Evolutionary conservation across 2,329 filamentous ascomycete genomes (phyloP).

Genomic region (Boeremia lycopersici): DNA sequence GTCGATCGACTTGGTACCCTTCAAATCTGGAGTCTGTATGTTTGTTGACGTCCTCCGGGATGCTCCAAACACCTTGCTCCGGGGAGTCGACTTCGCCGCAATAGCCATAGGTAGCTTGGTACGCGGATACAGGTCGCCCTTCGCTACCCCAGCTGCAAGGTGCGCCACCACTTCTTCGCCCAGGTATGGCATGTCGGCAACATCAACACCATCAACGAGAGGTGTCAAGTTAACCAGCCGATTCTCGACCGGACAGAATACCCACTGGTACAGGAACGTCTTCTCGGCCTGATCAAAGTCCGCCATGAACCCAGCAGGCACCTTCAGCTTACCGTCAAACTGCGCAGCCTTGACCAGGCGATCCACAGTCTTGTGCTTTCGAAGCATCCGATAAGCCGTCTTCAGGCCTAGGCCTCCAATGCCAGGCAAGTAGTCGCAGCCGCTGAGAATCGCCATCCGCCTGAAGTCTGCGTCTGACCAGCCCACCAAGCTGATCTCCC

Average conservation of each 20-base stretch:
- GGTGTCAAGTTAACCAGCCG: conserved; percentile 77
- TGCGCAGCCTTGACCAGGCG: conserved; percentile 80
- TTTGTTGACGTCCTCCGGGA: conserved; percentile 31
- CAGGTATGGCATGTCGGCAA: conserved; percentile 79
- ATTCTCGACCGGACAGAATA: conserved; percentile 79
- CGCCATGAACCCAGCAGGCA: conserved; percentile 81
- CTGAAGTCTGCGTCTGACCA: conserved; percentile 94
- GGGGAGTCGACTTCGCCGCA: conserved; percentile 41
- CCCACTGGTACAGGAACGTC: conserved; percentile 93
- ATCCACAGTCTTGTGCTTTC: conserved; percentile 88
- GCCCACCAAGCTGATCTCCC: conserved; percentile 85
- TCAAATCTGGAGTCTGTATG: conserved; percentile 56
- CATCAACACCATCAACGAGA: conserved; percentile 65
- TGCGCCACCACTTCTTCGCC: conserved; percentile 73
- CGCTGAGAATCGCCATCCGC: conserved; percentile 93
- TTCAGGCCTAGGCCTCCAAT: conserved; percentile 88
- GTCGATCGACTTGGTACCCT: conserved; percentile 66
- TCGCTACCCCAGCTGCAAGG: conserved; percentile 75
- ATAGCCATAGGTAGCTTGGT: conserved; percentile 70
- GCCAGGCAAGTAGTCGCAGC: conserved; percentile 91
- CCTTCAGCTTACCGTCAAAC: conserved; percentile 83
- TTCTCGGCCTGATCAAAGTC: conserved; percentile 85
- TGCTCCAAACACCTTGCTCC: conserved; percentile 46
- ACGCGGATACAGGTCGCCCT: conserved; percentile 85
- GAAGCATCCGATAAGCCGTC: conserved; percentile 87